phyloP scores from a whole-genome alignment of 805 yeast genomes.

The Millerago galiae region DNA sequence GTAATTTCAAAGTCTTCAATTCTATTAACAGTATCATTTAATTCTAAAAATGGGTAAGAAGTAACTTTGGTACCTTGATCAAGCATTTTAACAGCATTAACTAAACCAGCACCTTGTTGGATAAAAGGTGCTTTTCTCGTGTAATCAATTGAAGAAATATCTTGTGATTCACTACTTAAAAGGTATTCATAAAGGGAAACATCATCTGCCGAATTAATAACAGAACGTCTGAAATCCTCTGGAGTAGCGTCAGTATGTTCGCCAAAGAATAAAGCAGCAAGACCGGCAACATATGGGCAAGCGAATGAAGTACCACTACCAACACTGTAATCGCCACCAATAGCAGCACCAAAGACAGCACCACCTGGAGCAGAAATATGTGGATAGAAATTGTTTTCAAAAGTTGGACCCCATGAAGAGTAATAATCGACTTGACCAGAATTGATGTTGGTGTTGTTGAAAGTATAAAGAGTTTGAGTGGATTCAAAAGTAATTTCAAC shows the following conservation, averaged over 20 bases:
- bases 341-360: constrained; percentile 10
- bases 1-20: constrained; percentile 10
- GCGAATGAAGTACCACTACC: constrained; percentile 15
- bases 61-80: constrained; percentile 7
- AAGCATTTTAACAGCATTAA: constrained; percentile 9
- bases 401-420: constrained; percentile 17
- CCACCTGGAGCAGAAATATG: constrained; percentile 16
- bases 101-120: constrained; percentile 15
- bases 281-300: constrained; percentile 15
- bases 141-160: constrained; percentile 4
- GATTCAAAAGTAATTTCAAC: constrained; percentile 4
- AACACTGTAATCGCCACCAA: constrained; percentile 6
- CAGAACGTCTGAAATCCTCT: background rate
- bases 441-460: background rate
- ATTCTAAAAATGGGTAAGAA: constrained; percentile 8
- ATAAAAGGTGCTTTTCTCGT: constrained; percentile 8
- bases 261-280: constrained; percentile 10
- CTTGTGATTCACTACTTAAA: background rate
- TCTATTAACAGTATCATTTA: constrained; percentile 13
- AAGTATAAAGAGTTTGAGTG: background rate
- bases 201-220: constrained; percentile 6
- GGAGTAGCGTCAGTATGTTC: constrained; percentile 5
- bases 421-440: constrained; percentile 12
- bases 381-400: constrained; percentile 13
- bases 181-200: background rate